These are phyloP conservation scores for Scenedesmus sp. DNA, from an alignment of 163 green algal species.

Conservation along the genomic window DNA sequence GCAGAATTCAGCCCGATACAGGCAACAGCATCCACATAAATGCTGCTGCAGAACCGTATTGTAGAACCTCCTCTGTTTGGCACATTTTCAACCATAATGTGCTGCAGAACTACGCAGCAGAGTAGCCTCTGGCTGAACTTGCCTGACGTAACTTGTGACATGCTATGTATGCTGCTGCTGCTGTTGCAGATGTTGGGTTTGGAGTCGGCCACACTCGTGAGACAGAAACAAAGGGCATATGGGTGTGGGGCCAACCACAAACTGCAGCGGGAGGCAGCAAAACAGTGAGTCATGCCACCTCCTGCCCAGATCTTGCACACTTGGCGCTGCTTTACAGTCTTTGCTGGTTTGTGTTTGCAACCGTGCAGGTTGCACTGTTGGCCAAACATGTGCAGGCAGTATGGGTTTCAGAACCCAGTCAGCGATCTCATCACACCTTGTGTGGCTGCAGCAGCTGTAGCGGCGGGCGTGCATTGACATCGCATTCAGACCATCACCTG, in stretches of 20 bases:
- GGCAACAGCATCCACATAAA: no score
- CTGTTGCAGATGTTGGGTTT: conserved; percentile 86
- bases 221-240: conserved; percentile 96
- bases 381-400: no score
- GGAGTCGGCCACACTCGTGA: conserved; percentile 90
- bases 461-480: no score
- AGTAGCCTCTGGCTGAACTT: neutral
- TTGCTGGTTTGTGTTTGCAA: neutral
- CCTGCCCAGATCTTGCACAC: no score
- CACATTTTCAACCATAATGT: neutral
- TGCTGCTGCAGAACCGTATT: no score
- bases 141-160: neutral
- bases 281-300: neutral
- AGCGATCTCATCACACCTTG: no score
- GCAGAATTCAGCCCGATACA: no score
- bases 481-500: no score
- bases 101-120: neutral
- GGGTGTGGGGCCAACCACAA: conserved; percentile 90
- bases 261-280: neutral
- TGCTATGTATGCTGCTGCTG: neutral
- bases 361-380: neutral
- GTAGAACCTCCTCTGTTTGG: no score
- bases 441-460: no score
- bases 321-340: no score
- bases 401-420: no score